Evolutionary conservation across 768 basidiomycete species (phyloP).

Genomic region (Rhodotorula graminis): DNA sequence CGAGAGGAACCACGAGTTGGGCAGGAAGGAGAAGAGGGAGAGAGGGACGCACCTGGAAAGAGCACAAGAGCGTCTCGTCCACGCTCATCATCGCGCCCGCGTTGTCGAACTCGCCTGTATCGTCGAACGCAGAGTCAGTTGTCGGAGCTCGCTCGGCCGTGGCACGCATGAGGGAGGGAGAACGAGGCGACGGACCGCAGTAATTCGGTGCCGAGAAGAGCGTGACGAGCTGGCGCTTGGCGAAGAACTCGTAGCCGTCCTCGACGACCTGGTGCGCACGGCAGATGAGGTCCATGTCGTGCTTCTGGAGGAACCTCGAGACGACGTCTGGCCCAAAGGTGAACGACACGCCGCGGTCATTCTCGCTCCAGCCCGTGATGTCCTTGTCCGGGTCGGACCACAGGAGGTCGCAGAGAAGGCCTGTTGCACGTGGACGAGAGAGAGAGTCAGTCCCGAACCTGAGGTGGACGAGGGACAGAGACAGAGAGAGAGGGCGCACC

Average conservation of each 20-base stretch:
- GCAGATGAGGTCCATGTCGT: conserved; percentile 99
- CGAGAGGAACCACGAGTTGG: neutral
- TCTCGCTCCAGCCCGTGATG: conserved; percentile 98
- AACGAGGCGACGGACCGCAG: conserved; percentile 21
- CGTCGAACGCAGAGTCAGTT: conserved; percentile 60
- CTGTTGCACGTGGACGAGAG: conserved; percentile 50
- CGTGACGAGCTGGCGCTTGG: conserved; percentile 93
- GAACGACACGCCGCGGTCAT: conserved; percentile 97
- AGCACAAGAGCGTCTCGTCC: conserved; percentile 92
- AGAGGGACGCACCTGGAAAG: conserved; percentile 73
- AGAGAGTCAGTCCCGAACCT: too few species aligned
- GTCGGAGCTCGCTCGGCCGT: too few species aligned
- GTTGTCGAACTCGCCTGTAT: conserved; percentile 89
- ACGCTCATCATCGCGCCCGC: conserved; percentile 99
- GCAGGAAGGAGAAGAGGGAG: neutral
- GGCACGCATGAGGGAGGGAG: neutral
- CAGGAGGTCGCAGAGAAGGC: conserved; percentile 87
- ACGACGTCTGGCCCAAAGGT: conserved; percentile 99
- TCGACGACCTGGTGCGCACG: conserved; percentile 99
- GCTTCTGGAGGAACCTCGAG: conserved; percentile 95
- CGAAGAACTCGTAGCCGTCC: conserved; percentile 98
- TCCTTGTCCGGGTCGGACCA: conserved; percentile 99
- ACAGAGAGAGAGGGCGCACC: conserved; percentile 53
- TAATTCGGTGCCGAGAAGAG: conserved; percentile 80
- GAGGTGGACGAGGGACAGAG: neutral